A percentile compares a stretch with the other conserved stretches of the same genome.
These are phyloP conservation scores for Oxalis stricta DNA, from an alignment of 441 rosid species.

Conservation along the genomic window DNA sequence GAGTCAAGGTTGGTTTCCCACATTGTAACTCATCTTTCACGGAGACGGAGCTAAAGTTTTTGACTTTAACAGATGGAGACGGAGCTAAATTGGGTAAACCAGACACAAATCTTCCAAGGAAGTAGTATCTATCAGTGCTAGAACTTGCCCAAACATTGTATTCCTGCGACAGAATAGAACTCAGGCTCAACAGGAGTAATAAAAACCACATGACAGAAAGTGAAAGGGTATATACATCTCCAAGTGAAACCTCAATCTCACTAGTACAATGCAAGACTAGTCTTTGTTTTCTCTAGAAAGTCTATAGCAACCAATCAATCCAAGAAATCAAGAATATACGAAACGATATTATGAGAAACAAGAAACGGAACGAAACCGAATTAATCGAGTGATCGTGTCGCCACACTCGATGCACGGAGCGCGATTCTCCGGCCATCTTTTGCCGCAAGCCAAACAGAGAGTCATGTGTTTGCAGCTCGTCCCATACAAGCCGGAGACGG, in stretches of 20 bases:
- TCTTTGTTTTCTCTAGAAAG: too few species aligned
- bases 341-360: not conserved
- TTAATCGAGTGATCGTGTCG: slow-evolving; percentile 47
- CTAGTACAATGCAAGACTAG: too few species aligned
- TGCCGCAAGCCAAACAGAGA: slow-evolving; percentile 53
- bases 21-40: too few species aligned
- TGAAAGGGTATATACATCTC: too few species aligned
- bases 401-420: slow-evolving; percentile 76
- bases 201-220: too few species aligned
- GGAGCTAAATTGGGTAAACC: slow-evolving; percentile 84
- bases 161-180: slow-evolving; percentile 28
- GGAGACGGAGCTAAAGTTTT: too few species aligned
- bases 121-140: slow-evolving; percentile 62
- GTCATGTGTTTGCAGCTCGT: slow-evolving; percentile 78
- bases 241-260: too few species aligned
- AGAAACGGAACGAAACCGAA: slow-evolving; percentile 36
- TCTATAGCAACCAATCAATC: too few species aligned
- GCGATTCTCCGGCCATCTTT: slow-evolving; percentile 56
- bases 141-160: slow-evolving; percentile 63
- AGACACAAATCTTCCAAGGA: slow-evolving; percentile 71
- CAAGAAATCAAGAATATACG: not conserved
- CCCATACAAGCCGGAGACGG: slow-evolving; percentile 50
- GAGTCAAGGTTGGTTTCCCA: slow-evolving; percentile 32
- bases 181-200: too few species aligned
- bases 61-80: too few species aligned